Base-by-base conservation (phyloP, 345 rosid genomes). In the Camelina sativa region DNA sequence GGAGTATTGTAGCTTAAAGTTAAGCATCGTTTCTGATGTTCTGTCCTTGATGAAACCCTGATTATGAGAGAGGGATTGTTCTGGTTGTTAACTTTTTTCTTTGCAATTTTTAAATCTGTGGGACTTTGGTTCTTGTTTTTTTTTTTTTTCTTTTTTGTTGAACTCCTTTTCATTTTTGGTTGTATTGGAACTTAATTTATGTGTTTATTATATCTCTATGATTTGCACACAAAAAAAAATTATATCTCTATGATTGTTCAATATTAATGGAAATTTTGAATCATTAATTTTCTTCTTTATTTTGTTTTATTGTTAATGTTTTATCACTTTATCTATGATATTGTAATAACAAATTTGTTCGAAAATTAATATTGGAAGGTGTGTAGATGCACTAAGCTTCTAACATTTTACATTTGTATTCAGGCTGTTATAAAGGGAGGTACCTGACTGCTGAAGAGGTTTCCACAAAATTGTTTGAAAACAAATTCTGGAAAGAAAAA, bases 351-450 rank as follows among this genome's bases (percentile, higher is more conserved):
- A 23, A 25, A 25, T 3, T 25, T 25, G 28, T 25, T 25, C 28
- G 28, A 25, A 25, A 25, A 25, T 25, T 25, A 25, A 4, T 25
- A 25, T 3, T 25, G 28, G 28, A 25, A 55, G 30, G 47, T 25
- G 15, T 64, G 54, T 22, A 47, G 23, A 30, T 23, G 25, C 25
- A 23, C 25, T 23, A 25, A 25, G 28, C 28, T 25, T 72, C 23
- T 11, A 12, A 13, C 37, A 51, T 35, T 25, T 57, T 20, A 22
- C 11, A 37, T 50, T 25, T 59, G 20, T 37, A 17, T 80, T 56
- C 80, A 93, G 97, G 92, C 60, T 67, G 88, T 79, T 53, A 89
- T 91, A 13, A 78, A 82, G 60, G 94, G 86, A 2, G 85, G 91
- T 52, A 85, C 86, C 52, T 83, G 98, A 97, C 60, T 93, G 35